Evolutionary conservation across 169 alveolate genomes (phyloP).

Genomic region (Amoebophrya sp.): DNA sequence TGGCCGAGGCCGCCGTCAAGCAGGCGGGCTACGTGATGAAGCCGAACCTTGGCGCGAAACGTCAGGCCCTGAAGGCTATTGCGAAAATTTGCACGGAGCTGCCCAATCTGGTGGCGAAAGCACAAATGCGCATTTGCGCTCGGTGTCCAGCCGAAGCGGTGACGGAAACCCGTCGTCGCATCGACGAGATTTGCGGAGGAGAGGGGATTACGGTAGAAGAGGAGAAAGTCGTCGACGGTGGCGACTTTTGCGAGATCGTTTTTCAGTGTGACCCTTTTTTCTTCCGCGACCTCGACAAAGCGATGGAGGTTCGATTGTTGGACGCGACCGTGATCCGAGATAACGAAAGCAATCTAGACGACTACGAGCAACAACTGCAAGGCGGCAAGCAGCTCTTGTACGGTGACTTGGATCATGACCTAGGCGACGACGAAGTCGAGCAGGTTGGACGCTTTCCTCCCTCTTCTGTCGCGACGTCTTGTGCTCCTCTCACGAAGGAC

Average conservation of each 20-base stretch:
- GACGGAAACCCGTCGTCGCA: not conserved
- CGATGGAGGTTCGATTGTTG: not conserved
- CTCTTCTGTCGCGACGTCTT: not conserved
- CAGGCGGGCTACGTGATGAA: conserved; percentile 32
- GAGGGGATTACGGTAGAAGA: not conserved
- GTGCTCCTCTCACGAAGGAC: not conserved
- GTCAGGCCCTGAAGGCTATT: conserved; percentile 46
- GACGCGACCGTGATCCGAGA: conserved; percentile 5
- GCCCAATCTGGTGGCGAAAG: not conserved
- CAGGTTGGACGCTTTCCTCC: not conserved
- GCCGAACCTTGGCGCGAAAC: conserved; percentile 32
- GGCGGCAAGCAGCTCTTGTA: not conserved
- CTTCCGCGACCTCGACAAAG: not conserved
- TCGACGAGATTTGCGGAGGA: not conserved
- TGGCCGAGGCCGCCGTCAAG: conserved; percentile 64
- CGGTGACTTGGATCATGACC: not conserved
- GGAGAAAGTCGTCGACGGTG: not conserved
- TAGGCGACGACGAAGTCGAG: not conserved
- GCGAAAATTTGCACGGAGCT: not conserved
- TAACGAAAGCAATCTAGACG: not conserved
- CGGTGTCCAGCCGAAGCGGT: not conserved
- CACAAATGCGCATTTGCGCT: not conserved
- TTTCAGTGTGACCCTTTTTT: conserved; percentile 16
- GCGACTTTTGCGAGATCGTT: not conserved
- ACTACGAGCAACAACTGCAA: no score